These are phyloP conservation scores for Persicaria maculosa DNA, from an alignment of 148 eudicot species.

Conservation along the genomic window DNA sequence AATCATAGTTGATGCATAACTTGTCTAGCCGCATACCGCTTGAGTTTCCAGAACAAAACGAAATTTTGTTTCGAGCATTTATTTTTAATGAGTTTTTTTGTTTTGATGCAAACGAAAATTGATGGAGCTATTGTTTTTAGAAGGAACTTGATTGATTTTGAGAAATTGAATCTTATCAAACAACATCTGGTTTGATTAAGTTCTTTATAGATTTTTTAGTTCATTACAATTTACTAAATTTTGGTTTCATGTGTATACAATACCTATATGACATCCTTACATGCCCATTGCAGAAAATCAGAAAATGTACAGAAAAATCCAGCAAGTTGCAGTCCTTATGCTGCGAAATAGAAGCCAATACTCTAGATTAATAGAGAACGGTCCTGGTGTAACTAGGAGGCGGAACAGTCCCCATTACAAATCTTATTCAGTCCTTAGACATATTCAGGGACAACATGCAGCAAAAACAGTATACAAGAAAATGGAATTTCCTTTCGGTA, in stretches of 20 bases:
- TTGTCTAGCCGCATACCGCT: neutral
- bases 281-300: slow-evolving; percentile 1
- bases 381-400: slow-evolving; percentile 8
- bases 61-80: neutral
- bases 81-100: neutral
- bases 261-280: too few species aligned
- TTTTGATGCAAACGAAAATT: neutral
- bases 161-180: neutral
- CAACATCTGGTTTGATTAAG: neutral
- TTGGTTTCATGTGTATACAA: neutral
- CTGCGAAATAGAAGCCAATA: slow-evolving; percentile 16
- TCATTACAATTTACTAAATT: neutral
- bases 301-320: slow-evolving; percentile 7
- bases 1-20: neutral
- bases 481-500: slow-evolving; percentile 8
- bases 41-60: neutral
- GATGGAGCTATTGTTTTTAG: neutral
- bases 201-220: neutral
- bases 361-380: slow-evolving; percentile 16
- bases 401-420: slow-evolving; percentile 11
- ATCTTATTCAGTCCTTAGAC: slow-evolving; percentile 11
- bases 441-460: slow-evolving; percentile 10
- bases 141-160: neutral
- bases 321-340: slow-evolving; percentile 1
- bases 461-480: slow-evolving; percentile 18